Evolutionary conservation across 768 basidiomycete genomes (phyloP), one percentile per base, ranked within the genome.

Genomic region (Suillus bovinus): DNA sequence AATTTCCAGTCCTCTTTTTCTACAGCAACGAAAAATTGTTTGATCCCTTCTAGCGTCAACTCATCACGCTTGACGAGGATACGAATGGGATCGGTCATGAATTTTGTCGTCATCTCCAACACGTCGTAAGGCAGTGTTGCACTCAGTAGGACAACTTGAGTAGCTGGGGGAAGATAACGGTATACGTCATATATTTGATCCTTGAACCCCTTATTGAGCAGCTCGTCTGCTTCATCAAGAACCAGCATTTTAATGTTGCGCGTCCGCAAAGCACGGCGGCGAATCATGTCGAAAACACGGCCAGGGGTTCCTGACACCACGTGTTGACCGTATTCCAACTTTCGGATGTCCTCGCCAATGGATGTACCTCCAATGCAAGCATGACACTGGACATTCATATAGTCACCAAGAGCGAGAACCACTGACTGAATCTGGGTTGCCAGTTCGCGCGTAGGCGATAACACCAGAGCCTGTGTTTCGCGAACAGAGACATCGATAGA

Each of bases 1-100:
- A 97, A 96, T 74, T 99, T 99, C 96, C 96, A 98, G 73, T 99
- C 96, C 77, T 99, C 96, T 80, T 98, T 97, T 79, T 98, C 96
- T 61, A 99, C 96, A 52, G 96, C 96, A 57, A 99, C 93, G 82
- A 95, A 95, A 80, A 96, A 96, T 74, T 96, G 94, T 70, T 95
- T 95, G 79, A 96, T 95, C 10, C 91, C 91, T 71, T 99, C 96
- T 61, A 98, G 83, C 58, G 96, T 97, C 83, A 98, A 84, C 78
- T 99, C 96, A 72, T 98, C 96, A 90, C 95, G 94, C 83, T 98
- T 97, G 77, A 99, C 96, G 69, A 98, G 89, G 69, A 99, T 97
- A 52, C 94, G 91, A 73, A 99, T 94, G 38, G 96, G 96, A 76
- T 98, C 95, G 59, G 93, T 94, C 96, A 99, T 98, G 82, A 99